Evolutionary conservation across 306 rosid species (phyloP).

Genomic region (Carpinus fangiana): DNA sequence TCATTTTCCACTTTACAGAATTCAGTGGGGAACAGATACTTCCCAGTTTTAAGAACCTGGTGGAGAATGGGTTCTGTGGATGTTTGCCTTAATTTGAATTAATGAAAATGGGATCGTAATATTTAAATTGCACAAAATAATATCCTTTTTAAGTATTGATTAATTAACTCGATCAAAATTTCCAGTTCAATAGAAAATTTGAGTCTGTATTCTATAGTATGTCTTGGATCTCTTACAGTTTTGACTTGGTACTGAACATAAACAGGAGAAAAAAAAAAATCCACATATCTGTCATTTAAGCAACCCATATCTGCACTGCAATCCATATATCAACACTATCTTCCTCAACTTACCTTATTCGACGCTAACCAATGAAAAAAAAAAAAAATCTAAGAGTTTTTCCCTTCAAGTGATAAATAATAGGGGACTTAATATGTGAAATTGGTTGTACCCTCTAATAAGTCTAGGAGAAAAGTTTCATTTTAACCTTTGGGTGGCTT

Average conservation of each 20-base stretch:
- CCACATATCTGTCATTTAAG: background rate
- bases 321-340: background rate
- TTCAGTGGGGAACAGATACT: background rate
- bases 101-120: background rate
- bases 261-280: no score
- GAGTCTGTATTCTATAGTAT: background rate
- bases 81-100: background rate
- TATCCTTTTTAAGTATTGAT: background rate
- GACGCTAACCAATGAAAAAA: background rate
- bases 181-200: background rate
- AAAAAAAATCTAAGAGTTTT: background rate
- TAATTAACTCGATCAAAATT: background rate
- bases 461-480: background rate
- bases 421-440: background rate
- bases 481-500: background rate
- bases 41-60: background rate
- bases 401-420: background rate
- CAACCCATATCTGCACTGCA: background rate
- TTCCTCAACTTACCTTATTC: background rate
- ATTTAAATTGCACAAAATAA: background rate
- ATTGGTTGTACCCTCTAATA: background rate
- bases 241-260: background rate
- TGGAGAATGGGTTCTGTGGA: background rate
- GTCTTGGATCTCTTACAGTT: background rate
- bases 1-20: background rate